These are phyloP conservation scores for Secale cereale DNA, from an alignment of 176 grass and related monocot genomes.

Conservation along the genomic window DNA sequence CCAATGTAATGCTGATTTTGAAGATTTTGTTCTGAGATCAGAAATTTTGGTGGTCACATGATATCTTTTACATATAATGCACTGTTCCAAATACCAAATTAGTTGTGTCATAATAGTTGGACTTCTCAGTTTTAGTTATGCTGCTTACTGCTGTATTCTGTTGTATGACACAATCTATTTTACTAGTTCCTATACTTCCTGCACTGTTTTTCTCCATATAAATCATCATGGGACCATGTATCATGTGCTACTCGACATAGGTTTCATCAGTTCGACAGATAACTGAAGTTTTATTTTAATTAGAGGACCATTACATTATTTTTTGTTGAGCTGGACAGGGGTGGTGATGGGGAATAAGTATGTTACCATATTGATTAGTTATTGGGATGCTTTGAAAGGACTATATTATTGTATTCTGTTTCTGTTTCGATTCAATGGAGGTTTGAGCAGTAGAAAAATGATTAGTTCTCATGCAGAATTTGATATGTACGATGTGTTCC, in stretches of 20 bases:
- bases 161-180: neutral
- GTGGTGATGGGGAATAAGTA: neutral
- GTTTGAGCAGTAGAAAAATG: neutral
- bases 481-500: neutral
- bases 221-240: neutral
- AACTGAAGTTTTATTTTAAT: neutral
- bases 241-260: conserved; percentile 8
- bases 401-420: neutral
- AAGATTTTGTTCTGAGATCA: neutral
- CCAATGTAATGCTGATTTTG: neutral
- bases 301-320: neutral
- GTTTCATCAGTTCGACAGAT: neutral
- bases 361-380: neutral
- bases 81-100: neutral
- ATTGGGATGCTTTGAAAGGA: neutral
- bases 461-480: neutral
- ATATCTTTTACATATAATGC: neutral
- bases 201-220: neutral
- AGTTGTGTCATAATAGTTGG: neutral
- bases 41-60: neutral
- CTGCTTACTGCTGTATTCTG: neutral
- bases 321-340: neutral
- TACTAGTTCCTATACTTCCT: neutral
- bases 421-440: neutral
- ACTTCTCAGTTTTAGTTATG: conserved; percentile 14